These are phyloP conservation scores for Vanrija pseudolonga DNA, from an alignment of 1,284 basidiomycete genomes.

Conservation along the genomic window DNA sequence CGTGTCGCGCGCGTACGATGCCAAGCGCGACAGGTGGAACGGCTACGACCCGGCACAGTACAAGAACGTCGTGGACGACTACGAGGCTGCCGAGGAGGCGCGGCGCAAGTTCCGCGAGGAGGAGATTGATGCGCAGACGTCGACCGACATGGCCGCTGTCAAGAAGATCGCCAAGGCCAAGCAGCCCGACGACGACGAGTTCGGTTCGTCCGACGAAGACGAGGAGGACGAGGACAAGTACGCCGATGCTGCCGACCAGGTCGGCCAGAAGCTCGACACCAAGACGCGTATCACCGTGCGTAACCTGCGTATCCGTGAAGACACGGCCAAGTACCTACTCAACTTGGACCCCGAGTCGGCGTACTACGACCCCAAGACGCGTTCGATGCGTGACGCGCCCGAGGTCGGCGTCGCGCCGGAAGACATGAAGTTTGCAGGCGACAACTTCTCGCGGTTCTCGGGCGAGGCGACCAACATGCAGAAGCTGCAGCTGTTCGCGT, in stretches of 20 bases:
- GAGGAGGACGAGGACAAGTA: slow-evolving; percentile 84
- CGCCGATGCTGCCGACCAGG: slow-evolving; percentile 93
- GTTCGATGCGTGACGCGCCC: slow-evolving; percentile 98
- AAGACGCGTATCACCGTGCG: slow-evolving; percentile 98
- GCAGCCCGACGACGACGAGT: slow-evolving; percentile 73
- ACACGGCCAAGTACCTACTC: slow-evolving; percentile 98
- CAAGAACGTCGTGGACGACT: slow-evolving; percentile 84
- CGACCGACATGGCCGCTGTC: slow-evolving; percentile 76
- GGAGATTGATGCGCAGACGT: slow-evolving; percentile 93
- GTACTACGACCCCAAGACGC: slow-evolving; percentile 99
- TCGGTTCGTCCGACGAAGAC: slow-evolving; percentile 77
- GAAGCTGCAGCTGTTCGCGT: slow-evolving; percentile 90
- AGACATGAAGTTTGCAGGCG: slow-evolving; percentile 89
- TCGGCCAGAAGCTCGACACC: slow-evolving; percentile 95
- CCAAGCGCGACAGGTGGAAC: slow-evolving; percentile 97
- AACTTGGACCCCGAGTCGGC: slow-evolving; percentile 93
- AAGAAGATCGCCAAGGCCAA: slow-evolving; percentile 80
- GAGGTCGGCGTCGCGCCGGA: slow-evolving; percentile 69
- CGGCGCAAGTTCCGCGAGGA: slow-evolving; percentile 87
- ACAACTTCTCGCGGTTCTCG: slow-evolving; percentile 87
- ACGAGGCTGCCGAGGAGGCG: slow-evolving; percentile 86
- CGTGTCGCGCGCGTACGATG: slow-evolving; percentile 78
- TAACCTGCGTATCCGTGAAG: slow-evolving; percentile 97
- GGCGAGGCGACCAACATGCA: slow-evolving; percentile 91
- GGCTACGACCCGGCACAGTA: slow-evolving; percentile 91